Evolutionary conservation across 2,329 filamentous ascomycete genomes (phyloP).

Genomic region (Diplocarpon rosae): DNA sequence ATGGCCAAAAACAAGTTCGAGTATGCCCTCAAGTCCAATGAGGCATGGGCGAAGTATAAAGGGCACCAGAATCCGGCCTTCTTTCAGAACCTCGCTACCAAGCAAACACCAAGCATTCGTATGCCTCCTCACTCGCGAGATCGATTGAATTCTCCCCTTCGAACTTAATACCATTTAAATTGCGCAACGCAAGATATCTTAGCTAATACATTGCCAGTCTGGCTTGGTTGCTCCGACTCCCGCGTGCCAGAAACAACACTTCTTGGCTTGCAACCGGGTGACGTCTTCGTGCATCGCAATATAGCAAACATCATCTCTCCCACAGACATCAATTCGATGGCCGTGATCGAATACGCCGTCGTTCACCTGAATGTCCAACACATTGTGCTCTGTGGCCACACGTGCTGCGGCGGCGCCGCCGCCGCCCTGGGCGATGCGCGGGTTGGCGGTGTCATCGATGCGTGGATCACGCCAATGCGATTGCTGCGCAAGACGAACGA

Average conservation of each 20-base stretch:
- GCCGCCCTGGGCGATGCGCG: slow-evolving; percentile 40
- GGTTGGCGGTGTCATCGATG: slow-evolving; percentile 43
- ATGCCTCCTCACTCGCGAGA: slow-evolving; percentile 23
- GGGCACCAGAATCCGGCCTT: slow-evolving; percentile 56
- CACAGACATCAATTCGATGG: slow-evolving; percentile 62
- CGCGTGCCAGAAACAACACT: slow-evolving; percentile 77
- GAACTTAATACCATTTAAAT: neutral
- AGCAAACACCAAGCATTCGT: slow-evolving; percentile 55
- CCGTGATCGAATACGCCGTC: slow-evolving; percentile 74
- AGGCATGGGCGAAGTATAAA: slow-evolving; percentile 57
- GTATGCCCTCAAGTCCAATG: slow-evolving; percentile 56
- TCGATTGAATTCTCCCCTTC: neutral
- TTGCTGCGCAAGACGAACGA: slow-evolving; percentile 35
- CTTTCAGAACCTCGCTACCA: slow-evolving; percentile 55
- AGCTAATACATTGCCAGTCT: slow-evolving; percentile 38
- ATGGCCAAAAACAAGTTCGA: slow-evolving; percentile 32
- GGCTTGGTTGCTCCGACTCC: slow-evolving; percentile 81
- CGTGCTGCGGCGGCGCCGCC: slow-evolving; percentile 54
- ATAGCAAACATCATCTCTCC: slow-evolving; percentile 74
- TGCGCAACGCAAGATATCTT: neutral
- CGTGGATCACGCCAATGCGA: slow-evolving; percentile 42
- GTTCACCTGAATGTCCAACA: slow-evolving; percentile 59
- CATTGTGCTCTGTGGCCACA: slow-evolving; percentile 60
- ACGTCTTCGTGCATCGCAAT: slow-evolving; percentile 84
- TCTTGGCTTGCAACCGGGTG: slow-evolving; percentile 66